A percentile compares a stretch with the other conserved stretches of the same genome.
Conservation (phyloP, 306 rosid genomes). For the Canavalia ensiformis region DNA sequence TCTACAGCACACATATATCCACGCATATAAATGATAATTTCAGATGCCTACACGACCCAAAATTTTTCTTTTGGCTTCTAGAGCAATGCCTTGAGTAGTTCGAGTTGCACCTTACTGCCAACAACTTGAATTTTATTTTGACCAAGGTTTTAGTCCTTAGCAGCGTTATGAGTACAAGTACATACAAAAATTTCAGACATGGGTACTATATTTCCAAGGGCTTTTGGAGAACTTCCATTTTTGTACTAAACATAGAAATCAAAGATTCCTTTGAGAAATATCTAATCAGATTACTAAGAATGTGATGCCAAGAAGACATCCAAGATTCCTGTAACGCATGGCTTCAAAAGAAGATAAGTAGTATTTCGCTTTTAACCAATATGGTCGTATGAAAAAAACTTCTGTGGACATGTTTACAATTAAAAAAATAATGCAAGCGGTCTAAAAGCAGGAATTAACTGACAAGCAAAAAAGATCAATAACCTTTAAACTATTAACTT, state of each 20-base stretch:
- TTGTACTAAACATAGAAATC: conserved; percentile 18
- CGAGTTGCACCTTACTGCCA: conserved; percentile 16
- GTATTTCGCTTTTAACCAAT: conserved; percentile 31
- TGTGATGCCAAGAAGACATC: conserved; percentile 32
- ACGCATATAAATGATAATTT: background rate
- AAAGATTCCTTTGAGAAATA: conserved; percentile 34
- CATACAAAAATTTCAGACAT: conserved; percentile 1
- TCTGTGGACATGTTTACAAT: conserved; percentile 34
- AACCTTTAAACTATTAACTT: conserved; percentile 61
- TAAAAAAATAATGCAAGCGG: conserved; percentile 25
- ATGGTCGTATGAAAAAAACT: conserved; percentile 28
- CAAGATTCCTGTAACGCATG: conserved; percentile 7
- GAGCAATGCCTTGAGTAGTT: conserved; percentile 8
- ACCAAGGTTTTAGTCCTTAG: background rate
- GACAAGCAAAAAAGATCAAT: conserved; percentile 39
- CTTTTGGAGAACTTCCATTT: background rate
- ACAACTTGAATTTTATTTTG: conserved; percentile 16
- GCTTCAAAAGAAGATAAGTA: conserved; percentile 14
- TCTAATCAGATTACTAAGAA: background rate
- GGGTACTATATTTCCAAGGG: conserved; percentile 12
- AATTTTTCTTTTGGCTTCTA: conserved; percentile 36
- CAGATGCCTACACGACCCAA: background rate
- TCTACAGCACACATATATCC: conserved; percentile 21
- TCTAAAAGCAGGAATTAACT: conserved; percentile 28
- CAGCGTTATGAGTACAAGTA: background rate